These are phyloP conservation scores for Limonium bicolor DNA, from an alignment of 148 eudicot species.

Conservation along the genomic window DNA sequence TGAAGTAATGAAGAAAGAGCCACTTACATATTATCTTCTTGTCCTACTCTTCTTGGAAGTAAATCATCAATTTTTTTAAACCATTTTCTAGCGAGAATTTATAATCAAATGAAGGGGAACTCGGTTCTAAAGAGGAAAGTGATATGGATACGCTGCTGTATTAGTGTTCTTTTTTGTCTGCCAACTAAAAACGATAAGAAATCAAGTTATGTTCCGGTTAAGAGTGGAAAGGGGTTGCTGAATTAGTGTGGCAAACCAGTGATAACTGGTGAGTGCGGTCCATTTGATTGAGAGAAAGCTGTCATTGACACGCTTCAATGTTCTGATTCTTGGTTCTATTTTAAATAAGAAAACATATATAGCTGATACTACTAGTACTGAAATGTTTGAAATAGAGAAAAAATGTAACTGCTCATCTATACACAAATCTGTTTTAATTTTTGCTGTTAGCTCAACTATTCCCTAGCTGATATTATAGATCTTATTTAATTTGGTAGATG, in stretches of 20 bases:
- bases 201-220: conserved; percentile 27
- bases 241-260: conserved; percentile 87
- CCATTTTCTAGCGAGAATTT: too few species aligned
- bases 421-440: not conserved
- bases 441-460: not conserved
- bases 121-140: conserved; percentile 10
- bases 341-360: too few species aligned
- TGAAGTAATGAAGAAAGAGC: too few species aligned
- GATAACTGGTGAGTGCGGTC: conserved; percentile 84
- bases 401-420: too few species aligned
- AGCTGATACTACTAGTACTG: too few species aligned
- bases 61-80: too few species aligned
- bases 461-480: too few species aligned
- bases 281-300: conserved; percentile 37
- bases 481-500: conserved; percentile 42
- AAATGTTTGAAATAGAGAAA: too few species aligned
- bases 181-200: conserved; percentile 25
- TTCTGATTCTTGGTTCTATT: conserved; percentile 72
- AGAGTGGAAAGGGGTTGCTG: conserved; percentile 58
- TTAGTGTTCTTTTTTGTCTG: conserved; percentile 27
- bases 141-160: too few species aligned
- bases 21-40: too few species aligned
- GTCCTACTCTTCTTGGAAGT: too few species aligned
- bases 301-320: conserved; percentile 59
- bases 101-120: too few species aligned